Evolutionary conservation across 2,329 filamentous ascomycete species (phyloP), one percentile per base, ranked within the genome.

Genomic region (Talaromyces sp.): DNA sequence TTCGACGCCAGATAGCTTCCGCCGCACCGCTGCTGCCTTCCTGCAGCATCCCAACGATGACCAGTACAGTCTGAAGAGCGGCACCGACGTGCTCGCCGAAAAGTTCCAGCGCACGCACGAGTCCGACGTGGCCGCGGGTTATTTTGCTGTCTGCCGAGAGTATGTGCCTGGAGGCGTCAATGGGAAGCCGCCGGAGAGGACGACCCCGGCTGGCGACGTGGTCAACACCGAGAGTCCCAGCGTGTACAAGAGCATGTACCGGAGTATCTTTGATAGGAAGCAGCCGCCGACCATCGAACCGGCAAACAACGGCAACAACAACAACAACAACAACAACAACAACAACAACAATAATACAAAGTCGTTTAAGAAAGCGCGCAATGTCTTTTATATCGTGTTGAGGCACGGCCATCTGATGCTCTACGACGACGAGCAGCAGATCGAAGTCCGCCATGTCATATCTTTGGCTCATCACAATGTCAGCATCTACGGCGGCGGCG

Each of bases 191-290:
- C 92, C 93, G 62, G 93, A 96, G 77, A 85, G 92, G 63, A 86
- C 88, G 33, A 93, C 91, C 0, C 91, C 92, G 6, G 85, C 91
- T 13, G 92, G 91, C 19, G 87, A 89, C 61, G 88, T 90, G 17
- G 87, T 95, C 52, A 58, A 47, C 1, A 86, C 88, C 36, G 82
- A 89, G 49, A 89, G 92, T 61, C 92, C 90, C 61, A 97, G 93
- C 73, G 93, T 99, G 42, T 98, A 98, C 76, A 95, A 98, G 82
- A 90, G 90, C 74, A 97, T 99, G 92, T 99, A 99, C 77, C 84
- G 92, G 72, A 96, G 90, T 74, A 89, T 99, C 64, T 98, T 99
- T 73, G 92, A 96, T 69, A 85, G 93, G 70, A 93, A 89, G 70
- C 81, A 81, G 65, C 76, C 76, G 19, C 82, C 84, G 3, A 82